phyloP scores from a whole-genome alignment of 2,329 filamentous ascomycete genomes.

The Paracorniculantispora psalliotae region DNA sequence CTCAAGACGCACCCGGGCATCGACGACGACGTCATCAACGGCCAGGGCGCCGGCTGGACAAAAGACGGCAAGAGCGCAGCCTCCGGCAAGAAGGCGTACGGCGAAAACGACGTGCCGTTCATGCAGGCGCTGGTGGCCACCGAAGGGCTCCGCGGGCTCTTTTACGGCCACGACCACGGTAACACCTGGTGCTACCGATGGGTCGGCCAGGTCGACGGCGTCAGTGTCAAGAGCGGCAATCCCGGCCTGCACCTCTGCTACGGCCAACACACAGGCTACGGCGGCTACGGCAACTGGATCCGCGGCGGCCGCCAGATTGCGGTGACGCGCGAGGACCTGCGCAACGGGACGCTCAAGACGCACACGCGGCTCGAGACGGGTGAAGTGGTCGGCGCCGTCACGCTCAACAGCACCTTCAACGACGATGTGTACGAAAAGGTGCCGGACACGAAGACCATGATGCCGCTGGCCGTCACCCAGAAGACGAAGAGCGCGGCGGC shows the following conservation, averaged over 20 bases:
- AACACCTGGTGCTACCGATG: constrained; percentile 45
- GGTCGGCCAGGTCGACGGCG: constrained; percentile 20
- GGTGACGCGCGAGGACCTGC: constrained; percentile 31
- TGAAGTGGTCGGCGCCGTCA: constrained; percentile 41
- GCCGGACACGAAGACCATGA: constrained; percentile 23
- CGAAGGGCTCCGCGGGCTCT: constrained; percentile 45
- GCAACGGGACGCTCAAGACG: constrained; percentile 40
- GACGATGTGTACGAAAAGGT: constrained; percentile 42
- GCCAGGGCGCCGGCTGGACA: constrained; percentile 30
- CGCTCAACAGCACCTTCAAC: constrained; percentile 52
- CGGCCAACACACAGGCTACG: constrained; percentile 59
- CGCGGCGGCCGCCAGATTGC: constrained; percentile 42
- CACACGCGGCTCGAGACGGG: constrained; percentile 55
- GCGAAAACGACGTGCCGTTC: constrained; percentile 47
- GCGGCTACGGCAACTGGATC: constrained; percentile 57
- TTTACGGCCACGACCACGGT: constrained; percentile 57
- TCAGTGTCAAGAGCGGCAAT: constrained; percentile 17
- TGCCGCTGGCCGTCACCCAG: not conserved
- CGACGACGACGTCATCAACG: constrained; percentile 27
- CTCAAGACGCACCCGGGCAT: constrained; percentile 27
- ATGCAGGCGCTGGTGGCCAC: constrained; percentile 51
- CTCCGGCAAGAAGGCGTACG: constrained; percentile 27
- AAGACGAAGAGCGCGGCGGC: not conserved
- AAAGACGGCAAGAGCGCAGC: constrained; percentile 18
- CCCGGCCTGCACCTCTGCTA: constrained; percentile 40